Evolutionary conservation across 2,329 filamentous ascomycete species (phyloP), one percentile per base, ranked within the genome.

Genomic region (Colletotrichum orchidophilum): DNA sequence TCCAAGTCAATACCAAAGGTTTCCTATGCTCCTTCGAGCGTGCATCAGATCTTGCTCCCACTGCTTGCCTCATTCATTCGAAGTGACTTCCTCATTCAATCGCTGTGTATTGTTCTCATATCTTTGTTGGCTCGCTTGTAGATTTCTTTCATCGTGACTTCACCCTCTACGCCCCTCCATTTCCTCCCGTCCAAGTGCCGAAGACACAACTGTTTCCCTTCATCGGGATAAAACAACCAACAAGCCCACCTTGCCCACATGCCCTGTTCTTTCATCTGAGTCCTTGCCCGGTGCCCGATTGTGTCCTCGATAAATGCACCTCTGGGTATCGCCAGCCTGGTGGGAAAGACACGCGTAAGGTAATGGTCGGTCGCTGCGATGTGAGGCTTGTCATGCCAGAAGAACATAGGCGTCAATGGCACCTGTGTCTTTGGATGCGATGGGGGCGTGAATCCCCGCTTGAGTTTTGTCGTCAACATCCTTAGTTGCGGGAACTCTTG

Each of bases 371-470:
- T 83, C 3, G 82, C 83, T 1, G 84, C 87, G 2, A 89, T 70
- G 66, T 89, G 87, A 0, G 87, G 87, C 73, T 89, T 89, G 71
- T 89, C 87, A 66, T 89, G 87, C 87, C 87, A 89, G 74, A 89
- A 88, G 78, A 88, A 89, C 64, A 89, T 80, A 0, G 87, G 87
- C 1, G 87, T 89, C 50, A 89, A 76, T 0, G 85, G 84, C 0
- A 89, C 76, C 15, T 15, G 53, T 15, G 74, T 72, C 18, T 27
- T 27, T n/a, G n/a, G 62, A 29, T 11, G 60, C 24, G 24, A 55
- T 6, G 57, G 66, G 54, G 39, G 55, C 2, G 46, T 58, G 66
- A 86, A 88, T 18, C 82, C 78, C 1, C 80, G 77, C 67, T 83
- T 86, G 24, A 87, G 80, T 21, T 77, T 74, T 0, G 78, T 70